Evolutionary conservation across 257 asterid species (phyloP), one percentile per base, ranked within the genome.

Genomic region (Scutellaria galericulata): DNA sequence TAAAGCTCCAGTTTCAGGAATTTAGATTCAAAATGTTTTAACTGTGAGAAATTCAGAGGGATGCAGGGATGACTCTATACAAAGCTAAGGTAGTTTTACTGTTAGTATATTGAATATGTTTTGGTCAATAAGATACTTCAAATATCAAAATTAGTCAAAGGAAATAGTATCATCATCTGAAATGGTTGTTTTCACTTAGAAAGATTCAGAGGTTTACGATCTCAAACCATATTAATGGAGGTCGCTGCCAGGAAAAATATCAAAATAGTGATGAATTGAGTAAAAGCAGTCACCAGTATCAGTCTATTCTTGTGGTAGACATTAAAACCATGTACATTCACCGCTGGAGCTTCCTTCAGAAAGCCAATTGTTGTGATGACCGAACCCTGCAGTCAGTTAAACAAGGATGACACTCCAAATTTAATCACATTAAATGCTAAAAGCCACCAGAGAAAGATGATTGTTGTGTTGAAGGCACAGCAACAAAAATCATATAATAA

Each of bases 271-370:
- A 73, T 22, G 40, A 61, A 63, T 31, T 41, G 53, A 59, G 74
- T 46, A 76, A 71, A 71, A 73, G 70, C 68, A 78, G 74, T 84
- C 70, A 93, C 98, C 96, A 93, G 71, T 83, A 93, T 89, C 81
- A 93, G 81, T 79, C 98, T 89, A 69, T 93, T 93, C 88, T 85
- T 93, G 84, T 93, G 96, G 88, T 93, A 93, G 80, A 93, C 96
- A 82, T 91, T 93, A 82, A 93, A 93, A 79, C 98, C 98, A 77
- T 91, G 97, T 55, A 91, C 37, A 71, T 88, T 88, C 75, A 89
- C 97, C 4, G 65, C 64, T 51, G 97, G 97, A 79, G 98, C 96
- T 77, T 93, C 98, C 86, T 91, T 93, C 71, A 93, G 75, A 72
- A 93, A 93, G 60, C 98, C 98, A 75, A 93, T 81, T 59, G 98